Evolutionary conservation across 441 rosid species (phyloP).

Genomic region (Corymbia citriodora): DNA sequence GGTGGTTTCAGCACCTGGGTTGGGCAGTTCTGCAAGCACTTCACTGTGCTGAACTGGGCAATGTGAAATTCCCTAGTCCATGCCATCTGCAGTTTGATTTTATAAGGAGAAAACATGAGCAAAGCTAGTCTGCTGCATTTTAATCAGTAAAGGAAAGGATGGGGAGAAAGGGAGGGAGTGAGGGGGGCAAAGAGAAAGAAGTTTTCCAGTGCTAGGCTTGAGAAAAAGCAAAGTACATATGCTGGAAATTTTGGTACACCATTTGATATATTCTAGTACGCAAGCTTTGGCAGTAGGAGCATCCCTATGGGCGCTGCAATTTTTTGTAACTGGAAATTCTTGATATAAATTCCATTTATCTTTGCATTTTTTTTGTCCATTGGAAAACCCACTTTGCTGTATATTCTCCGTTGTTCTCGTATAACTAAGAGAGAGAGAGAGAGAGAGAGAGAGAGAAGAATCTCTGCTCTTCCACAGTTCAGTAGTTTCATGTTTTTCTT

Average conservation of each 20-base stretch:
- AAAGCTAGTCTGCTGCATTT: background rate
- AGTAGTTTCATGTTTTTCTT: background rate
- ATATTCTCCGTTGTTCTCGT: background rate
- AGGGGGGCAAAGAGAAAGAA: background rate
- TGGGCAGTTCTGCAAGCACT: background rate
- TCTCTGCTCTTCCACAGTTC: background rate
- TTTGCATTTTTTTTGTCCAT: background rate
- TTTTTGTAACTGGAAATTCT: background rate
- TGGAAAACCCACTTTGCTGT: background rate
- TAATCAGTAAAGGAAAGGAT: background rate
- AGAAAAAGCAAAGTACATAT: background rate
- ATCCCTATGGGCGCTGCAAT: background rate
- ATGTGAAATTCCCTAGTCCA: background rate
- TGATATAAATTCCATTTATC: background rate
- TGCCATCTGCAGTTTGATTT: background rate
- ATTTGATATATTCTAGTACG: background rate
- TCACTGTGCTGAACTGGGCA: background rate
- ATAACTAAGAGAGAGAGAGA: background rate
- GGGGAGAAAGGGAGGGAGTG: background rate
- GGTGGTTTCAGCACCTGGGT: background rate
- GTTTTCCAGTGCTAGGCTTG: background rate
- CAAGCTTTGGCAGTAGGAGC: background rate
- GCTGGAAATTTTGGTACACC: background rate
- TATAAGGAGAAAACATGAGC: background rate
- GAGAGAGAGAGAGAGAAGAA: background rate